A percentile compares a stretch with the other conserved stretches of the same genome.
Evolutionary conservation across 192 early-diverging fungal genomes (phyloP).

Genomic region (Phlyctochytrium bullatum): DNA sequence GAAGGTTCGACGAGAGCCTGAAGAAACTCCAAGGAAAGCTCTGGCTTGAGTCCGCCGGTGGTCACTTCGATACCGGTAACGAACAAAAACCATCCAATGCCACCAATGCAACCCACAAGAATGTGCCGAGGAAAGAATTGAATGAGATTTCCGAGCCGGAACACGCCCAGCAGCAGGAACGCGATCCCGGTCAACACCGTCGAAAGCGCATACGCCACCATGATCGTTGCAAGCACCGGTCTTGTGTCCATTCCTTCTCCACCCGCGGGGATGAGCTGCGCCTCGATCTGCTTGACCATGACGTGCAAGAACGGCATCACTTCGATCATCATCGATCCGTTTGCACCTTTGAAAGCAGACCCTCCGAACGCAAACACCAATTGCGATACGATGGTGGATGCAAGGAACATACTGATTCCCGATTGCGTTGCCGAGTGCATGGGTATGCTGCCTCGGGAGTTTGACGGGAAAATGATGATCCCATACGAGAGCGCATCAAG

Average conservation of each 20-base stretch:
- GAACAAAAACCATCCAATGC: constrained; percentile 92
- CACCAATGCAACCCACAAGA: constrained; percentile 92
- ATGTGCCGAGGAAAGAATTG: constrained; percentile 77
- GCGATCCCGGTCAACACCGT: constrained; percentile 85
- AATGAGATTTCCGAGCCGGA: constrained; percentile 63
- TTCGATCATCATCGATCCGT: constrained; percentile 89
- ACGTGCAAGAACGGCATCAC: constrained; percentile 89
- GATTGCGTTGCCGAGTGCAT: constrained; percentile 43
- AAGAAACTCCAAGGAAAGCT: constrained; percentile 58
- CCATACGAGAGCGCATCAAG: constrained; percentile 79
- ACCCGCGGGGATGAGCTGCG: constrained; percentile 54
- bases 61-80: constrained; percentile 91
- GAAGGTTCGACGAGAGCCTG: constrained; percentile 64
- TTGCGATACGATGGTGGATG: constrained; percentile 46
- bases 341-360: constrained; percentile 86
- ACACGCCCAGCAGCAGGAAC: constrained; percentile 81
- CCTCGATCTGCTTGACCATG: constrained; percentile 66
- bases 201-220: constrained; percentile 83
- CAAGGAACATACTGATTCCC: constrained; percentile 94
- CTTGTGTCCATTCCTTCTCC: constrained; percentile 28
- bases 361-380: constrained; percentile 64
- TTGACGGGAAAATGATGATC: constrained; percentile 84
- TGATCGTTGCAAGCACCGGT: constrained; percentile 81
- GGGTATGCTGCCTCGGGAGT: constrained; percentile 30
- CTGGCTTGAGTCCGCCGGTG: constrained; percentile 55